Percentiles rank a stretch among this genome's conserved stretches.
phyloP scores from a whole-genome alignment of 2,329 filamentous ascomycete genomes.

The Blastomyces emzantsi region DNA sequence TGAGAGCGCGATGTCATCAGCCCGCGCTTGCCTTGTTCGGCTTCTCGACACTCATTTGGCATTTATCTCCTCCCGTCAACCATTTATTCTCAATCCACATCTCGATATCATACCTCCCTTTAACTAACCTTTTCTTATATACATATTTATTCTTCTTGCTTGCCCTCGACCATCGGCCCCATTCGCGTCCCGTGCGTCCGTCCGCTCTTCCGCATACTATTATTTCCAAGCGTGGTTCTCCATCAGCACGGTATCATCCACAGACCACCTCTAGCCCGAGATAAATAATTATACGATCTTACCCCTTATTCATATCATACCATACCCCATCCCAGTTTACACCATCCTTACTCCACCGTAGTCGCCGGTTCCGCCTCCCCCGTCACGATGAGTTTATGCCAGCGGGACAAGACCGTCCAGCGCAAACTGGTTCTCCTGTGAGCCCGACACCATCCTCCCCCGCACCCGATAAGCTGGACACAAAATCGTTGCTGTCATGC shows the following conservation, averaged over 20 bases:
- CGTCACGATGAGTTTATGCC: constrained; percentile 49
- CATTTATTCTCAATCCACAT: not conserved
- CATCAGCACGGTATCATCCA: not conserved
- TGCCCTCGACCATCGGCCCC: not conserved
- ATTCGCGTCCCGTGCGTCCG: not conserved
- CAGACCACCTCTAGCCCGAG: not conserved
- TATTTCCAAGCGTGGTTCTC: not conserved
- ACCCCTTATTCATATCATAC: too few species aligned
- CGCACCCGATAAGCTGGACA: not conserved
- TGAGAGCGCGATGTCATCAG: not conserved
- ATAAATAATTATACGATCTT: not conserved
- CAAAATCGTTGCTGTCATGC: not conserved
- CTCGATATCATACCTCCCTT: not conserved
- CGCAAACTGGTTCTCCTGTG: constrained; percentile 93
- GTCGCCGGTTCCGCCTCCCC: not conserved
- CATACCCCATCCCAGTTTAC: not conserved
- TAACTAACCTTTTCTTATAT: not conserved
- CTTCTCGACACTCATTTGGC: not conserved
- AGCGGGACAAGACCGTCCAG: constrained; percentile 75
- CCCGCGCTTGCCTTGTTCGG: not conserved
- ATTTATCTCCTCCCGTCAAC: not conserved
- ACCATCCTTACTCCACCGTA: not conserved
- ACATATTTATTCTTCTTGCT: not conserved
- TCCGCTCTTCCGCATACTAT: not conserved
- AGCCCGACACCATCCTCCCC: constrained; percentile 16